Percentiles rank a stretch among this genome's conserved stretches.
Conservation (phyloP, 2,329 filamentous ascomycete genomes). For the Daldinia eschscholtzii region DNA sequence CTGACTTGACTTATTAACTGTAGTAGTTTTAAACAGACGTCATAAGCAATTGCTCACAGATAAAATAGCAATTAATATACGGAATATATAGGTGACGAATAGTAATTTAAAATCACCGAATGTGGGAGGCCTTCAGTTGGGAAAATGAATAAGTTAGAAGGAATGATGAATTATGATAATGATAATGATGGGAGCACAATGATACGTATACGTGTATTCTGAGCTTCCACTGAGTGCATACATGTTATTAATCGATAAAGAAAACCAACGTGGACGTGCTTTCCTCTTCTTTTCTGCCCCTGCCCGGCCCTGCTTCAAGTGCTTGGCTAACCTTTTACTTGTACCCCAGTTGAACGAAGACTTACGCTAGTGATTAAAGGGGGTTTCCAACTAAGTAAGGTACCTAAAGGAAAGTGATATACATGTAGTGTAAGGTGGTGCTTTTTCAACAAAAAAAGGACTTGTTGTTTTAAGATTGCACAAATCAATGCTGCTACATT, state of each 20-base stretch:
- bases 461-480: constrained; percentile 32
- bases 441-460: constrained; percentile 19
- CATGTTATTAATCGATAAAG: constrained; percentile 33
- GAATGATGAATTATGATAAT: constrained; percentile 7
- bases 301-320: not conserved
- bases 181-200: constrained; percentile 19
- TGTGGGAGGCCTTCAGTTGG: constrained; percentile 3
- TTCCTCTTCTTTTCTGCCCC: constrained; percentile 14
- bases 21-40: constrained; percentile 6
- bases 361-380: constrained; percentile 6
- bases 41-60: constrained; percentile 5
- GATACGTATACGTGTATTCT: constrained; percentile 23
- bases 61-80: constrained; percentile 6
- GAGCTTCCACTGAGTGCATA: no score
- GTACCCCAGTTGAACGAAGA: constrained; percentile 20
- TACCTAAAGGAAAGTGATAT: constrained; percentile 6
- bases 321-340: constrained; percentile 7
- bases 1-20: not conserved
- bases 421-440: no score
- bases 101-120: constrained; percentile 4
- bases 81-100: constrained; percentile 2
- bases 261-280: constrained; percentile 17
- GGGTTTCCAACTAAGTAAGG: constrained; percentile 17
- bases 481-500: constrained; percentile 25
- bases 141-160: not conserved